Percentiles rank a stretch among this genome's conserved stretches.
Evolutionary conservation across 768 basidiomycete species (phyloP).

Genomic region (Tephrocybe sp.): DNA sequence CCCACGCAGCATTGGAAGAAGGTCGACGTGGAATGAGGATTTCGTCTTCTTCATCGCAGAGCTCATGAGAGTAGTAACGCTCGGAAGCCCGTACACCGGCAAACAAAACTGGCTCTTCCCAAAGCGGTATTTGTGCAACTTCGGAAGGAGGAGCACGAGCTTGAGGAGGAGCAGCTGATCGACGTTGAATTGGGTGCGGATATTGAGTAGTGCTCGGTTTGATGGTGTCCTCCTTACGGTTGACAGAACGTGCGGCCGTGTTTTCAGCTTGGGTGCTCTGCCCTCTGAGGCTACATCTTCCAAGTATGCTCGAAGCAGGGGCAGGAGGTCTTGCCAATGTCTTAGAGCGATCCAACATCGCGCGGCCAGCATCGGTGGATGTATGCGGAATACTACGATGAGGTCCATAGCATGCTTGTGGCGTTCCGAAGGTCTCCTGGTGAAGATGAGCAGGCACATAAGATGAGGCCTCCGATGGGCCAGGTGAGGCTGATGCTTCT

Average conservation of each 20-base stretch:
- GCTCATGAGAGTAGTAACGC: background rate
- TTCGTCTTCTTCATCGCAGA: background rate
- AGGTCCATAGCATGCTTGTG: background rate
- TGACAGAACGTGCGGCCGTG: no score
- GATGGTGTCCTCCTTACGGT: no score
- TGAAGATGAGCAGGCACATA: background rate
- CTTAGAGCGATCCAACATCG: no score
- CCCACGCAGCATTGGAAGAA: background rate
- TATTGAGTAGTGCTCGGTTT: no score
- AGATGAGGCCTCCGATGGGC: background rate
- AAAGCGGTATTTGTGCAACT: background rate
- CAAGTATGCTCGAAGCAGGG: no score
- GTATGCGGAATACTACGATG: background rate
- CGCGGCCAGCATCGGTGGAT: background rate
- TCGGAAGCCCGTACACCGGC: background rate
- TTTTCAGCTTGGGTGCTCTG: no score
- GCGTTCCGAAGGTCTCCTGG: slow-evolving; percentile 2
- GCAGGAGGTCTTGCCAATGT: background rate
- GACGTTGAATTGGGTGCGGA: no score
- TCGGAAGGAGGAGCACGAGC: background rate
- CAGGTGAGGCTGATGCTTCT: background rate
- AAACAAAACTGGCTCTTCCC: background rate
- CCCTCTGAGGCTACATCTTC: no score
- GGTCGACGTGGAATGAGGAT: background rate
- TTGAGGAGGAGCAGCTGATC: no score